A percentile compares a stretch with the other conserved stretches of the same genome.
phyloP scores from a whole-genome alignment of 2,329 filamentous ascomycete species.

The Stylonectria norvegica region DNA sequence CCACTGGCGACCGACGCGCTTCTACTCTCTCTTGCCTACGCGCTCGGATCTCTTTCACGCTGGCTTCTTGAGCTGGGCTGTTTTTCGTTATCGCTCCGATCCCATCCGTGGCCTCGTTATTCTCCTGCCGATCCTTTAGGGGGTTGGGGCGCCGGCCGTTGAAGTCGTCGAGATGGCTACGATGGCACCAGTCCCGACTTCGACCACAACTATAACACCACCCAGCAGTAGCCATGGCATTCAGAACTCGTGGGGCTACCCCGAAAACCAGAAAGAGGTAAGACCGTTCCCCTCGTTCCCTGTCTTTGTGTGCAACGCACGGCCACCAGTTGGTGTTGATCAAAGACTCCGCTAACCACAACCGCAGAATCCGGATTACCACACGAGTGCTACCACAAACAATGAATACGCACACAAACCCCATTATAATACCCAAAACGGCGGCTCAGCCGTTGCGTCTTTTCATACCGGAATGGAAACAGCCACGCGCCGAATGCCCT shows the following conservation, averaged over 20 bases:
- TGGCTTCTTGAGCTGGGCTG: conserved; percentile 2
- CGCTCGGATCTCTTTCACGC: conserved; percentile 1
- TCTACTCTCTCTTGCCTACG: neutral
- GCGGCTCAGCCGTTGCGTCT: conserved; percentile 21
- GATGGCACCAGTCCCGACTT: conserved; percentile 49
- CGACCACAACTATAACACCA: conserved; percentile 46
- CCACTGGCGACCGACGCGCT: neutral
- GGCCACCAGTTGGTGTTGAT: too few species aligned
- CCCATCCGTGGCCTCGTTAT: conserved; percentile 1
- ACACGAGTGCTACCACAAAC: conserved; percentile 13
- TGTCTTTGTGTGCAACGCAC: too few species aligned
- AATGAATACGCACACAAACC: conserved; percentile 18
- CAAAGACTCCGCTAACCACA: too few species aligned
- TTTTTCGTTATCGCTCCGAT: neutral
- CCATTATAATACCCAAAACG: conserved; percentile 22
- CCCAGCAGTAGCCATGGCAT: conserved; percentile 49
- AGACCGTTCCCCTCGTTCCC: conserved; percentile 27
- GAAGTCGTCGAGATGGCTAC: conserved; percentile 43
- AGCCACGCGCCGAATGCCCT: conserved; percentile 35
- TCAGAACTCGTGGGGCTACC: conserved; percentile 43
- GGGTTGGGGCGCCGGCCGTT: conserved; percentile 28
- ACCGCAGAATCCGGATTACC: conserved; percentile 21
- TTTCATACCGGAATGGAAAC: conserved; percentile 26
- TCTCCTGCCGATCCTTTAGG: conserved; percentile 12
- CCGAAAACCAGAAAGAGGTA: conserved; percentile 37